These are phyloP conservation scores for Alternaria dauci DNA, from an alignment of 2,329 filamentous ascomycete genomes.

Conservation along the genomic window DNA sequence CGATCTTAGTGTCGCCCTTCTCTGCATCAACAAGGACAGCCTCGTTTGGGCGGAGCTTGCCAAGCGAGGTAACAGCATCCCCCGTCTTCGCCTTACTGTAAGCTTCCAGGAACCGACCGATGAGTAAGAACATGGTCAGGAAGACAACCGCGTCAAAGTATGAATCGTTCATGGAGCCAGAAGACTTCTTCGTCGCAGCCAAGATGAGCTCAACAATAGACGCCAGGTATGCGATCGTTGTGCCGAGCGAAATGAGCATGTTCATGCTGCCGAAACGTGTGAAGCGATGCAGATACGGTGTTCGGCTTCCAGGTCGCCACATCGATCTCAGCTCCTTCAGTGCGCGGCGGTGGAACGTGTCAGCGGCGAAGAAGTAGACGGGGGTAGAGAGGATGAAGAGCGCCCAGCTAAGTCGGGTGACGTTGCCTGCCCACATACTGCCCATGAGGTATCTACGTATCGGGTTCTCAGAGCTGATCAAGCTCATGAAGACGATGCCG, in stretches of 20 bases:
- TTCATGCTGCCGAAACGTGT: constrained; percentile 98
- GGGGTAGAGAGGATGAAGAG: constrained; percentile 84
- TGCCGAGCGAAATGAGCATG: constrained; percentile 87
- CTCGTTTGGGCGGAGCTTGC: constrained; percentile 78
- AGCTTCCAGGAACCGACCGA: constrained; percentile 77
- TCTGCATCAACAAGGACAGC: constrained; percentile 71
- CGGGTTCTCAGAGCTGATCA: constrained; percentile 69
- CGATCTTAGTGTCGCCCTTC: constrained; percentile 57
- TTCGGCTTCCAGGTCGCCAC: constrained; percentile 78
- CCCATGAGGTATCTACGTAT: constrained; percentile 73
- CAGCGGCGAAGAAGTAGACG: constrained; percentile 85
- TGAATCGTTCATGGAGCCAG: constrained; percentile 48
- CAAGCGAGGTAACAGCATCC: constrained; percentile 81
- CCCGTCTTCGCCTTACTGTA: constrained; percentile 93
- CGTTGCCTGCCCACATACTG: constrained; percentile 72
- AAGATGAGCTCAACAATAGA: constrained; percentile 79
- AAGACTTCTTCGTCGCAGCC: constrained; percentile 54
- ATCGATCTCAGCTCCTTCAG: constrained; percentile 79
- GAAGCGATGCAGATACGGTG: constrained; percentile 77
- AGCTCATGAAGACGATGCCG: constrained; percentile 89
- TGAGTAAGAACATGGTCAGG: constrained; percentile 84
- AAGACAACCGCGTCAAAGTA: constrained; percentile 97
- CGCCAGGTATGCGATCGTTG: constrained; percentile 84
- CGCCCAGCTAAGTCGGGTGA: constrained; percentile 79
- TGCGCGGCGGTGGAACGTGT: constrained; percentile 82